Percentiles rank a stretch among this genome's conserved stretches.
phyloP scores from a whole-genome alignment of 2,329 filamentous ascomycete genomes.

The Pseudogymnoascus sp. region DNA sequence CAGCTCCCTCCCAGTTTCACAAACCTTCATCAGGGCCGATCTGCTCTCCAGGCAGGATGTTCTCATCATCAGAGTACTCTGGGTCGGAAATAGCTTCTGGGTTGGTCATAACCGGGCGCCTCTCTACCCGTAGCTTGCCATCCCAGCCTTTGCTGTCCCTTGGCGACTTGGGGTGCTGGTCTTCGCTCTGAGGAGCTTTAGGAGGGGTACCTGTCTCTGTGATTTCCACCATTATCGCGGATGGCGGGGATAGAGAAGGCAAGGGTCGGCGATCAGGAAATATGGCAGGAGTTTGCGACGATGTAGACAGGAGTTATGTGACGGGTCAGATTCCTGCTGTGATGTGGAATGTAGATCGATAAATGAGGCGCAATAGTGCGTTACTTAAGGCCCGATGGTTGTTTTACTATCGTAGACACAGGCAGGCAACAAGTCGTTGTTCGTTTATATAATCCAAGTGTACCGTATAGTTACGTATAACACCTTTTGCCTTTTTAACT shows the following conservation, averaged over 20 bases:
- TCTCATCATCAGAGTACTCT: constrained; percentile 71
- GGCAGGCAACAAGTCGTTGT: background rate
- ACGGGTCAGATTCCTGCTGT: background rate
- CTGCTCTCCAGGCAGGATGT: constrained; percentile 61
- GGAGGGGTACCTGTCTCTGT: background rate
- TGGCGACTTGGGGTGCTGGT: constrained; percentile 21
- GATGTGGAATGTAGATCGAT: background rate
- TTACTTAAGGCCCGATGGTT: background rate
- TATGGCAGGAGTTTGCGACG: background rate
- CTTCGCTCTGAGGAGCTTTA: constrained; percentile 12
- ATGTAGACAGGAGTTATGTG: background rate
- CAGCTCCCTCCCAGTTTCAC: background rate
- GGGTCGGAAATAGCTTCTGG: constrained; percentile 77
- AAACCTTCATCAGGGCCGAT: constrained; percentile 75
- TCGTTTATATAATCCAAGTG: background rate
- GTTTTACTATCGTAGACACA: constrained; percentile 1
- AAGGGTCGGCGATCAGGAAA: background rate
- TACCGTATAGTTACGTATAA: background rate
- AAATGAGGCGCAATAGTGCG: background rate
- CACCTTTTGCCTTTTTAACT: background rate
- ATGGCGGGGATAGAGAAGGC: background rate
- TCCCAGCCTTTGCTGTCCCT: constrained; percentile 69
- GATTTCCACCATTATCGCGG: background rate
- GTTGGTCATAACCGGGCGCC: constrained; percentile 61
- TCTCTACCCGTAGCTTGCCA: constrained; percentile 69